These are phyloP conservation scores for Drechmeria coniospora DNA, from an alignment of 2,329 filamentous ascomycete species.

Conservation along the genomic window DNA sequence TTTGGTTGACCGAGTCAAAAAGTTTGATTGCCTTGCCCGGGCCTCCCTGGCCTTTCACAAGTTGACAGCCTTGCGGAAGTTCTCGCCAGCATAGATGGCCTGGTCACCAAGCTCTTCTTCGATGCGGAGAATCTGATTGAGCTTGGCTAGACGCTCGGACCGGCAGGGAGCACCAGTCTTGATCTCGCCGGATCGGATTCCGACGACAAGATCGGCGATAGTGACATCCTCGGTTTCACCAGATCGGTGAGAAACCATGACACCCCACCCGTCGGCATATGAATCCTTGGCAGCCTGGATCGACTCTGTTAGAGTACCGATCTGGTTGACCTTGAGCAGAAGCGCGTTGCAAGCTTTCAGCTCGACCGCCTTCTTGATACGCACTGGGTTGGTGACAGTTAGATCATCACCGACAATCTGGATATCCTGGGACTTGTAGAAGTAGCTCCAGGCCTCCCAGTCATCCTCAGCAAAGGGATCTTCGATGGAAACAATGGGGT, in stretches of 20 bases:
- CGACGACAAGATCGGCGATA: slow-evolving; percentile 94
- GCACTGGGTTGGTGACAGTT: slow-evolving; percentile 96
- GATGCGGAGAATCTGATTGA: slow-evolving; percentile 99
- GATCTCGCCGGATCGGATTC: slow-evolving; percentile 94
- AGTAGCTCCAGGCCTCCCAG: slow-evolving; percentile 99
- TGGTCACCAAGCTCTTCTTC: slow-evolving; percentile 95
- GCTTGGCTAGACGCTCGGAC: slow-evolving; percentile 96
- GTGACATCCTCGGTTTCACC: slow-evolving; percentile 99
- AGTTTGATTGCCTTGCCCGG: no score
- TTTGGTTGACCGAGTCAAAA: no score
- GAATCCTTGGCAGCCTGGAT: slow-evolving; percentile 99
- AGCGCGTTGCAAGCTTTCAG: slow-evolving; percentile 98
- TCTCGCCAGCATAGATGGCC: slow-evolving; percentile 79
- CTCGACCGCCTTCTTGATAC: slow-evolving; percentile 99
- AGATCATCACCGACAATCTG: slow-evolving; percentile 98
- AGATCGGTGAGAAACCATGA: slow-evolving; percentile 99
- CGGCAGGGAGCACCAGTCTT: slow-evolving; percentile 94
- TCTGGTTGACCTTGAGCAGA: slow-evolving; percentile 99
- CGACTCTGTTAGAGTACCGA: slow-evolving; percentile 94
- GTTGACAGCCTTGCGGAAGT: slow-evolving; percentile 85
- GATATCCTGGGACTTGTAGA: slow-evolving; percentile 97
- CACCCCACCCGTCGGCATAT: slow-evolving; percentile 87
- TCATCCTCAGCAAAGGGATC: slow-evolving; percentile 99
- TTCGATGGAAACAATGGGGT: slow-evolving; percentile 97
- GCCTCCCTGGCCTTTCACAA: slow-evolving; percentile 51